Percentiles rank a stretch among this genome's conserved stretches.
These are phyloP conservation scores for Xylariaceae sp. DNA, from an alignment of 2,329 filamentous ascomycete species.

Conservation along the genomic window DNA sequence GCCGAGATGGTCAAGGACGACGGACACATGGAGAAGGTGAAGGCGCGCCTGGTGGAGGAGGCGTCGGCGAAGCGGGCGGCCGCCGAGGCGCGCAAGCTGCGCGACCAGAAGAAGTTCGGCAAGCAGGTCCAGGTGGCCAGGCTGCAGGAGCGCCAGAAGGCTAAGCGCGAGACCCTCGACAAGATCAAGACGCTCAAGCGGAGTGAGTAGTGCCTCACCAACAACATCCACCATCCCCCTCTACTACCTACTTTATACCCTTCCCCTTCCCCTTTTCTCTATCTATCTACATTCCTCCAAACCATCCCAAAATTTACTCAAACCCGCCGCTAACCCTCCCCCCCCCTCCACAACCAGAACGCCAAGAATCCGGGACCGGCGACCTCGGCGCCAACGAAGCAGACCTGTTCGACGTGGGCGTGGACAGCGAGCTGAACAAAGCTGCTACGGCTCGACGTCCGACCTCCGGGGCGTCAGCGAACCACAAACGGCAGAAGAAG, in stretches of 20 bases:
- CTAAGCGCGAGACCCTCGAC: slow-evolving; percentile 89
- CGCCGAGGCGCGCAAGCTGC: slow-evolving; percentile 85
- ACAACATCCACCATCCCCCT: background rate
- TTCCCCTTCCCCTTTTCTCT: background rate
- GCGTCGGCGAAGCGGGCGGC: slow-evolving; percentile 91
- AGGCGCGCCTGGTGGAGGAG: slow-evolving; percentile 88
- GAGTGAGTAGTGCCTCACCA: slow-evolving; percentile 63
- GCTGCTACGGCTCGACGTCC: too few relatives aligned
- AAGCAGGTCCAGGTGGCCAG: slow-evolving; percentile 98
- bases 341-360: slow-evolving; percentile 61
- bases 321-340: background rate
- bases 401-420: slow-evolving; percentile 88
- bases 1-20: slow-evolving; percentile 99
- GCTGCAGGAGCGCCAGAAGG: slow-evolving; percentile 89
- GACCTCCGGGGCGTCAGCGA: slow-evolving; percentile 49
- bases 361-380: slow-evolving; percentile 67
- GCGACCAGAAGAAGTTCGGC: slow-evolving; percentile 98
- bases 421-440: slow-evolving; percentile 67
- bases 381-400: slow-evolving; percentile 72
- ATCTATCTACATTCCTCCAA: slow-evolving; percentile 2
- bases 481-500: slow-evolving; percentile 91
- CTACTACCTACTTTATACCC: background rate
- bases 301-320: background rate
- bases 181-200: slow-evolving; percentile 95
- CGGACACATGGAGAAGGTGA: slow-evolving; percentile 97